Evolutionary conservation across 768 basidiomycete species (phyloP).

Genomic region (Phanerochaete carnosa): DNA sequence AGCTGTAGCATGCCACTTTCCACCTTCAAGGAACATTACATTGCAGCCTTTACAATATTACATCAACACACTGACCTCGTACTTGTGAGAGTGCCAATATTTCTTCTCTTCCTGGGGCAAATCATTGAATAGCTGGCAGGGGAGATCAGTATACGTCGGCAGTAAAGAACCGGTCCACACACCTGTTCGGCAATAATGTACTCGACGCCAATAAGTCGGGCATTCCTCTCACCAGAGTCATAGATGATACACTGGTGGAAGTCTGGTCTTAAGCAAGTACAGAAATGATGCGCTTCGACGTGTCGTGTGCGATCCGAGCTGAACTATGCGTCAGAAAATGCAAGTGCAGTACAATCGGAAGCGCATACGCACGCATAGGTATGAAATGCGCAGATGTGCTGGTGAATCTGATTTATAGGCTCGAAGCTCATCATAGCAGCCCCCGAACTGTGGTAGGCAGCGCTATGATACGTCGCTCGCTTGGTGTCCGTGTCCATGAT

Average conservation of each 20-base stretch:
- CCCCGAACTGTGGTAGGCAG: constrained; percentile 25
- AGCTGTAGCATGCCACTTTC: constrained; percentile 34
- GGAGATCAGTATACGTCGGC: not conserved
- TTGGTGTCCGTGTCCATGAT: constrained; percentile 30
- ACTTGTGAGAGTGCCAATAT: constrained; percentile 55
- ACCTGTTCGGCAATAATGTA: constrained; percentile 46
- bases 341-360: not conserved
- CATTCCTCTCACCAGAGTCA: constrained; percentile 40
- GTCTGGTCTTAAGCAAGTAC: constrained; percentile 34
- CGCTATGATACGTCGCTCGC: constrained; percentile 23
- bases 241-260: constrained; percentile 45
- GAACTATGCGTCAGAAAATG: not conserved
- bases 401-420: constrained; percentile 34
- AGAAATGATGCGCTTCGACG: constrained; percentile 44
- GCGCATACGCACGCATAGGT: constrained; percentile 24
- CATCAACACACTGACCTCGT: constrained; percentile 31
- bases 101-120: constrained; percentile 44
- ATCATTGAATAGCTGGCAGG: constrained; percentile 32
- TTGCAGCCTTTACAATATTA: not conserved
- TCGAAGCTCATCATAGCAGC: constrained; percentile 29
- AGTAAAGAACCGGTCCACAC: not conserved
- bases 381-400: constrained; percentile 33
- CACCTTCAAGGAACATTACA: constrained; percentile 16
- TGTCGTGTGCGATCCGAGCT: constrained; percentile 32
- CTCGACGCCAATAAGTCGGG: constrained; percentile 51